Percentiles rank a stretch among this genome's conserved stretches.
phyloP scores from a whole-genome alignment of 2,329 filamentous ascomycete species.

The Orbilia javanica region DNA sequence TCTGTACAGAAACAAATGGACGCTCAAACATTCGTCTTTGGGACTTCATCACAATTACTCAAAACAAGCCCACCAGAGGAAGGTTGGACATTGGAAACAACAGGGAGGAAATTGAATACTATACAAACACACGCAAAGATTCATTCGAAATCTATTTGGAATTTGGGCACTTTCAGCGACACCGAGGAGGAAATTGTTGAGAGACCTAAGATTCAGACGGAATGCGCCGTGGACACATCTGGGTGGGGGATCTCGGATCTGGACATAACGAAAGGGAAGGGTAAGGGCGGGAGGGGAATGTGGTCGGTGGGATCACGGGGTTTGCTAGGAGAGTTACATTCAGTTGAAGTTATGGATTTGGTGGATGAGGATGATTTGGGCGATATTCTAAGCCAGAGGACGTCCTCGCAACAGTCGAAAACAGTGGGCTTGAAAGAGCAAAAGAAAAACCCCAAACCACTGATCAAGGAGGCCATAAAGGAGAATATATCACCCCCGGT shows the following conservation, averaged over 20 bases:
- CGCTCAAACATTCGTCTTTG: constrained; percentile 47
- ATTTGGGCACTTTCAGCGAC: constrained; percentile 21
- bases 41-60: constrained; percentile 44
- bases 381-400: constrained; percentile 34
- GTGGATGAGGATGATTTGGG: constrained; percentile 52
- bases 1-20: constrained; percentile 43
- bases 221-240: constrained; percentile 32
- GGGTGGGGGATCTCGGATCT: constrained; percentile 50
- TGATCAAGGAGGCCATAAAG: neutral
- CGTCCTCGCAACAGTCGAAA: constrained; percentile 8
- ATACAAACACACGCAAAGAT: constrained; percentile 52
- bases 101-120: constrained; percentile 38
- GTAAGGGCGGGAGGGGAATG: constrained; percentile 5
- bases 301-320: constrained; percentile 40
- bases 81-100: constrained; percentile 47
- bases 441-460: neutral
- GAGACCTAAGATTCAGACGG: neutral
- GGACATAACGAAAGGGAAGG: constrained; percentile 27
- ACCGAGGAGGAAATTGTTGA: neutral
- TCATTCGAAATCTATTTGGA: constrained; percentile 28
- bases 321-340: constrained; percentile 15
- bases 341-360: constrained; percentile 45
- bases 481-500: neutral
- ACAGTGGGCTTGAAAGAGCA: neutral
- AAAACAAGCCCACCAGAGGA: constrained; percentile 24